Conservation (phyloP, 2,329 filamentous ascomycete genomes). For the Penicillium concentricum region DNA sequence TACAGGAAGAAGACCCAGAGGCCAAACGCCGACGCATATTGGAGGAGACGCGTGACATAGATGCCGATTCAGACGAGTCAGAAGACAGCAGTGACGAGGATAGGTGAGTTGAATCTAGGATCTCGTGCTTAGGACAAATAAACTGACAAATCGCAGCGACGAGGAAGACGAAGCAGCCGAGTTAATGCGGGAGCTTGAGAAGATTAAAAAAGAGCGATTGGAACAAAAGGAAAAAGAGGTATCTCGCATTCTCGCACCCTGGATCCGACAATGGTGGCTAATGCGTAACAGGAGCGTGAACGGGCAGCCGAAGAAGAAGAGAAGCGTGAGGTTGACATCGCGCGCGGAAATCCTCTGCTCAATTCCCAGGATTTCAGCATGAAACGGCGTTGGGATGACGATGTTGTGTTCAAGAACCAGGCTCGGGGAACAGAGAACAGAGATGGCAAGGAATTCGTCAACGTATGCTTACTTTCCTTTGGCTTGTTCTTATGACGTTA, state of each 20-base stretch:
- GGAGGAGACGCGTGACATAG: slow-evolving; percentile 83
- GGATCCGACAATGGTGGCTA: not conserved
- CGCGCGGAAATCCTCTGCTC: slow-evolving; percentile 85
- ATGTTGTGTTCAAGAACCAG: slow-evolving; percentile 99
- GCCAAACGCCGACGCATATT: slow-evolving; percentile 83
- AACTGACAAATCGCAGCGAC: slow-evolving; percentile 52
- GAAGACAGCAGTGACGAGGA: slow-evolving; percentile 63
- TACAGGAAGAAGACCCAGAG: slow-evolving; percentile 66
- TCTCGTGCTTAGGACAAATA: not conserved
- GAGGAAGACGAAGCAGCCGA: slow-evolving; percentile 82
- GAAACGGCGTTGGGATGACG: slow-evolving; percentile 89
- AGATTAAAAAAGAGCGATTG: slow-evolving; percentile 83
- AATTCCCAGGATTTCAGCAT: slow-evolving; percentile 87
- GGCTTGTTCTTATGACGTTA: slow-evolving; percentile 4
- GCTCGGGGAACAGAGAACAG: slow-evolving; percentile 91
- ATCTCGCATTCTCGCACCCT: slow-evolving; percentile 9
- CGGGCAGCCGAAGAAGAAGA: slow-evolving; percentile 78
- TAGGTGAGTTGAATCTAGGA: slow-evolving; percentile 38
- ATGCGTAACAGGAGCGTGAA: slow-evolving; percentile 64
- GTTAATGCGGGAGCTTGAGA: slow-evolving; percentile 87
- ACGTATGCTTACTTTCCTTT: slow-evolving; percentile 57
- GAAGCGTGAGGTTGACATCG: slow-evolving; percentile 81
- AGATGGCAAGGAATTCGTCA: slow-evolving; percentile 94
- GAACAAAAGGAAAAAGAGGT: slow-evolving; percentile 76
- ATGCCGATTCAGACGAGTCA: slow-evolving; percentile 72